Conservation (phyloP, 108 stramenopile genomes). For the Tribonema minus region DNA sequence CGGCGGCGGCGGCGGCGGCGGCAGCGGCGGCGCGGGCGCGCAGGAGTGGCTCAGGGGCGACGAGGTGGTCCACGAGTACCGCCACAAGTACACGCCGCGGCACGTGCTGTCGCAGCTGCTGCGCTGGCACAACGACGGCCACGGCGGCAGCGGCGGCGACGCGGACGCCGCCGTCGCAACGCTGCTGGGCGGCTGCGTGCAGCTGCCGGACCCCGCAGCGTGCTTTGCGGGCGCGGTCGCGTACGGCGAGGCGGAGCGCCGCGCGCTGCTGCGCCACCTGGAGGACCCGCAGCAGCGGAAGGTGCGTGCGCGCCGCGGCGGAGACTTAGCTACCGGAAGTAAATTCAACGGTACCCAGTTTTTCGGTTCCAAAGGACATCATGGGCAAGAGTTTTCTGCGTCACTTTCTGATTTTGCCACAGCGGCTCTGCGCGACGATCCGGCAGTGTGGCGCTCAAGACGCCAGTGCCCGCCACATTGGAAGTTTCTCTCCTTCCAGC, state of each 20-base stretch:
- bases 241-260: constrained; percentile 1
- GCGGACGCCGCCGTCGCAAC: neutral
- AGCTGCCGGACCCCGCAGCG: constrained; percentile 7
- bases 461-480: too few species aligned
- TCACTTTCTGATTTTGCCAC: too few species aligned
- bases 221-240: constrained; percentile 4
- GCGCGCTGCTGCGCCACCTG: constrained; percentile 15
- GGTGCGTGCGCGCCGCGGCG: too few species aligned
- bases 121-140: constrained; percentile 24
- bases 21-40: too few species aligned
- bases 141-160: neutral
- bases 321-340: too few species aligned
- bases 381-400: too few species aligned
- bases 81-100: constrained; percentile 10
- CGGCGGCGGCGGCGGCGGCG: neutral
- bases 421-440: too few species aligned
- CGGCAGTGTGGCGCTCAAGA: too few species aligned
- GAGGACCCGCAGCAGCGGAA: constrained; percentile 14
- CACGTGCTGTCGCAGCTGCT: constrained; percentile 25
- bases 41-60: too few species aligned
- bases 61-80: constrained; percentile 33
- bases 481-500: too few species aligned
- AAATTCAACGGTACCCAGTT: too few species aligned
- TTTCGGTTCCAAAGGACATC: too few species aligned
- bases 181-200: constrained; percentile 10